phyloP scores from a whole-genome alignment of 75 land plant species.

The Selaginella moellendorffii region DNA sequence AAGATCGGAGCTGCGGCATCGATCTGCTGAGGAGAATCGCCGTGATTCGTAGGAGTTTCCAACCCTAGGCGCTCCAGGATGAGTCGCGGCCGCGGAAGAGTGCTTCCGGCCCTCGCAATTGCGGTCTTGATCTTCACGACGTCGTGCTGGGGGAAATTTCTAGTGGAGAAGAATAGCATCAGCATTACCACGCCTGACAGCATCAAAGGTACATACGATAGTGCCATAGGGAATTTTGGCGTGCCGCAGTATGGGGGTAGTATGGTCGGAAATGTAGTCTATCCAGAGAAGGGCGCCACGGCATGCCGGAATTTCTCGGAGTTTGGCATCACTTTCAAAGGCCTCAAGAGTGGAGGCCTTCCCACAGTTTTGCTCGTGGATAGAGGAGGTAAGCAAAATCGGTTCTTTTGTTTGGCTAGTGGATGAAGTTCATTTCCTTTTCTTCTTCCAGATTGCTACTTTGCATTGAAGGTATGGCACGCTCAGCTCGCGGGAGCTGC shows the following conservation, averaged over 20 bases:
- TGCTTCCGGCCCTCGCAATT: no score
- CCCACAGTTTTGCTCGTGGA: conserved; percentile 62
- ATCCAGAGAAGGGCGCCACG: conserved; percentile 44
- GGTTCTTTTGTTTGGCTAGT: background rate
- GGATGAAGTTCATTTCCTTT: background rate
- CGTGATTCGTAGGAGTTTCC: no score
- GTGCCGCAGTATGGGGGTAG: conserved; percentile 85
- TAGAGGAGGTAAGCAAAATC: conserved; percentile 49
- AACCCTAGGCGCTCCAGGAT: no score
- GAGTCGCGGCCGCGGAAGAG: no score
- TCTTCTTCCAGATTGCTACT: conserved; percentile 45
- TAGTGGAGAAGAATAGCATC: conserved; percentile 87
- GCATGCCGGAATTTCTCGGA: conserved; percentile 36
- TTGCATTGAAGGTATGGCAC: conserved; percentile 72
- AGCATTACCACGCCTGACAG: conserved; percentile 58
- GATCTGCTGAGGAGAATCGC: no score
- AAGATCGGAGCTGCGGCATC: no score
- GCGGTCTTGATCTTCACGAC: no score
- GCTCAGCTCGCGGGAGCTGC: conserved; percentile 78
- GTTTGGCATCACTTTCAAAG: conserved; percentile 35
- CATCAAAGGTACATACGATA: conserved; percentile 52
- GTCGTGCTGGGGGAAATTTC: conserved; percentile 38
- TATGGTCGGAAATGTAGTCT: conserved; percentile 57
- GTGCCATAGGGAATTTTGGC: conserved; percentile 88
- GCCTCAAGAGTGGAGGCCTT: conserved; percentile 34